Evolutionary conservation across 768 basidiomycete genomes (phyloP), one percentile per base, ranked within the genome.

Genomic region (Termitomyces sp.): DNA sequence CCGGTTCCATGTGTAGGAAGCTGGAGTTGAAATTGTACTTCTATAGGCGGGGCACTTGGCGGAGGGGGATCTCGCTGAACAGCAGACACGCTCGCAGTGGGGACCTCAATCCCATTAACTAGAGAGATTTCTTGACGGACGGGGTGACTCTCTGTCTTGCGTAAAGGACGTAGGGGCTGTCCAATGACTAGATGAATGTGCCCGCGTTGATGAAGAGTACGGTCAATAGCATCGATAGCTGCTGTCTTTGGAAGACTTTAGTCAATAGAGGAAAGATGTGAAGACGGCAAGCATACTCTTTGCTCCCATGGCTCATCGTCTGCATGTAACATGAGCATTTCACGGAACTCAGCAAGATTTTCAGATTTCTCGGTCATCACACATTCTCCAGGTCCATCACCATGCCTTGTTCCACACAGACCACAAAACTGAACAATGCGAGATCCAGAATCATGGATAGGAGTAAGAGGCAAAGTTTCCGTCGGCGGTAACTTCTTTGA

Each of bases 221-320:
- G 75, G 56, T 93, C 91, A 59, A 93, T 91, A 6, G 82, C 82
- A 28, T 71, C 69, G 50, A 93, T 80, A 12, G 91, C 90, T 44
- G 78, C 81, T 61, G 70, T 74, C 89, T 49, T 58, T 40, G 49
- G 46, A 47, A 40, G 51, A 62, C 11, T 64, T 55, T 47, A 54
- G 49, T 28, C 49, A 53, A 57, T 52, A 28, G 14, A 15, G 48
- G 40, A 56, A 1, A 46, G 43, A 42, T 21, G 21, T 3, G 28
- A 43, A 37, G n/a, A 48, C 37, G 40, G 62, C 17, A 55, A 73
- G 62, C 50, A 30, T 69, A 89, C 89, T 63, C 88, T 74, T 38
- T 78, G 75, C 66, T 86, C 83, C 63, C 80, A 76, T 44, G 87
- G 74, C 61, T 92, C 90, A 61, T 85, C 83, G 15, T 80, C 78